Conservation (phyloP, 2,329 filamentous ascomycete species). For the Fusarium pseudonygamai region DNA sequence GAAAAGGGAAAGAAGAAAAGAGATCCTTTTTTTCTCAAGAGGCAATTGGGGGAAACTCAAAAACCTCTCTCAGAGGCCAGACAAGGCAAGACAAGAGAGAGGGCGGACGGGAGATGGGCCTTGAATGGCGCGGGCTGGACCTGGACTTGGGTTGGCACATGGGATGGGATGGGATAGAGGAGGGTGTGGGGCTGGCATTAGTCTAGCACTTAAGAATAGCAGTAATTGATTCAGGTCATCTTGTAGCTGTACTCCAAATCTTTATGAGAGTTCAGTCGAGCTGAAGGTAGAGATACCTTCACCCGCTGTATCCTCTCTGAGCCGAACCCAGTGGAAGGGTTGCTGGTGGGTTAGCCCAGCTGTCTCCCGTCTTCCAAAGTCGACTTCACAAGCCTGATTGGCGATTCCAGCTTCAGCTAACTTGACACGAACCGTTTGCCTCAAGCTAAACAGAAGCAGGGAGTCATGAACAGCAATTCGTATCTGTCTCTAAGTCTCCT, state of each 20-base stretch:
- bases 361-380: slow-evolving; percentile 18
- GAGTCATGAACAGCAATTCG: slow-evolving; percentile 15
- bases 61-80: neutral
- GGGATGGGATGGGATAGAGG: neutral
- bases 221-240: slow-evolving; percentile 12
- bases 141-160: slow-evolving; percentile 22
- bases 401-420: slow-evolving; percentile 7
- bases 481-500: neutral
- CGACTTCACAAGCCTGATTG: slow-evolving; percentile 16
- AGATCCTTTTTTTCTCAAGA: slow-evolving; percentile 1
- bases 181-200: slow-evolving; percentile 26
- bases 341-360: slow-evolving; percentile 10
- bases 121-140: slow-evolving; percentile 7
- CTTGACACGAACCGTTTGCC: slow-evolving; percentile 31
- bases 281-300: slow-evolving; percentile 7
- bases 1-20: too few species aligned
- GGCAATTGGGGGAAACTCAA: slow-evolving; percentile 18
- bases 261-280: fast-evolving
- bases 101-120: slow-evolving; percentile 24
- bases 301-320: neutral
- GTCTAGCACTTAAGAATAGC: slow-evolving; percentile 28
- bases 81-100: neutral
- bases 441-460: slow-evolving; percentile 13
- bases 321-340: slow-evolving; percentile 25
- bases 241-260: neutral